These are phyloP conservation scores for Phaffia rhodozyma DNA, from an alignment of 1,284 basidiomycete species.

Conservation along the genomic window DNA sequence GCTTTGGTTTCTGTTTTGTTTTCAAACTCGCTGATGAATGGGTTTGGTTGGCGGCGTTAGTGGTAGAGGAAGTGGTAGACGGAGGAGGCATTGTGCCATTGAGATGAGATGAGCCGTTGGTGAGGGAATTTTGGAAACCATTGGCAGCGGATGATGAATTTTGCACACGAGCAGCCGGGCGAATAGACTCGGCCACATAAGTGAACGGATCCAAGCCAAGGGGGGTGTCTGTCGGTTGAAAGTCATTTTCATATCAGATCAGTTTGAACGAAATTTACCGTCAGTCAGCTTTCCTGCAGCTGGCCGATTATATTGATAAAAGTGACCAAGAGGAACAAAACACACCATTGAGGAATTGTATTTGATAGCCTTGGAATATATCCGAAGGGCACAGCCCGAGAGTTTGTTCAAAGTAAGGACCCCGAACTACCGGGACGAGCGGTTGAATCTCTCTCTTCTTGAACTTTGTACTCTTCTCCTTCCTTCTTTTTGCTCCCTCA, in stretches of 20 bases:
- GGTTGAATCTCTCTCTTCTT: constrained; percentile 53
- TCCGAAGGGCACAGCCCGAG: constrained; percentile 52
- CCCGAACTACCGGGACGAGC: constrained; percentile 61
- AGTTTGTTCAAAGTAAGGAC: constrained; percentile 57
- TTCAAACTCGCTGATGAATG: no score
- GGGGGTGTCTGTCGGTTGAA: constrained; percentile 47
- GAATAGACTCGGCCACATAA: constrained; percentile 45
- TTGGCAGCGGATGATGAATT: constrained; percentile 1
- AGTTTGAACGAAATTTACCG: not conserved
- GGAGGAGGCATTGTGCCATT: constrained; percentile 27
- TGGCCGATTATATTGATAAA: not conserved
- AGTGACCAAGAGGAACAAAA: constrained; percentile 1
- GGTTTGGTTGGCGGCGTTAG: no score
- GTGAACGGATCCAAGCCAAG: constrained; percentile 64
- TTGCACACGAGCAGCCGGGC: constrained; percentile 37
- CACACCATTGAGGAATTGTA: constrained; percentile 66
- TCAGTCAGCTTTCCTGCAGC: not conserved
- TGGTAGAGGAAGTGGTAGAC: no score
- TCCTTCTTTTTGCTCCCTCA: constrained; percentile 43
- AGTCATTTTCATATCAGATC: constrained; percentile 6
- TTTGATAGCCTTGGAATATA: constrained; percentile 53
- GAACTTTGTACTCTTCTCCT: constrained; percentile 36
- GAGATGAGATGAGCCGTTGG: constrained; percentile 9
- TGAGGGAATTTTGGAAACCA: constrained; percentile 5
- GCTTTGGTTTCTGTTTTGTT: not conserved